These are phyloP conservation scores for Rhizomucor pusillus DNA, from an alignment of 371 early-diverging fungal genomes.

Conservation along the genomic window DNA sequence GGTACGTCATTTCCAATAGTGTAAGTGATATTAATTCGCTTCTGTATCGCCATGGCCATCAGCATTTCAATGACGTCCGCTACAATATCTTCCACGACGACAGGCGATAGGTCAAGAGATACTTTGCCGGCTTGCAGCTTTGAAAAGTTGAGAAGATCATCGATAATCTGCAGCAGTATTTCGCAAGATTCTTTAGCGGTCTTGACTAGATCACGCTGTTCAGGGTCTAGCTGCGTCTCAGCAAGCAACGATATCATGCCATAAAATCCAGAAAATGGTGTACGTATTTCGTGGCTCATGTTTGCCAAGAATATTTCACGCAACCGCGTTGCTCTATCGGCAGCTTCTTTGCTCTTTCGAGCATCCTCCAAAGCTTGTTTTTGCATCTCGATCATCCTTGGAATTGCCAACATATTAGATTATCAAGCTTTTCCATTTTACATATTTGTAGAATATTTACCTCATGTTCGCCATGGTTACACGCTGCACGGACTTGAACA, in stretches of 20 bases:
- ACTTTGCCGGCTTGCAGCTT: conserved; percentile 63
- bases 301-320: conserved; percentile 56
- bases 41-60: conserved; percentile 50
- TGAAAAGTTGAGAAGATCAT: conserved; percentile 61
- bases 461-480: conserved; percentile 35
- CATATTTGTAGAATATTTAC: conserved; percentile 13
- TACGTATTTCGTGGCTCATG: conserved; percentile 54
- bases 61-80: conserved; percentile 54
- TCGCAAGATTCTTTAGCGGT: conserved; percentile 58
- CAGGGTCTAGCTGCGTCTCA: conserved; percentile 46
- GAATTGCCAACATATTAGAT: too few species aligned
- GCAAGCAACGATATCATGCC: conserved; percentile 56
- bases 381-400: conserved; percentile 39
- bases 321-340: conserved; percentile 33
- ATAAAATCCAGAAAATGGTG: conserved; percentile 57
- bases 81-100: conserved; percentile 50
- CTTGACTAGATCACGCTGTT: conserved; percentile 56
- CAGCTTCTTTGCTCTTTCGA: conserved; percentile 42
- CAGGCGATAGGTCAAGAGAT: conserved; percentile 41
- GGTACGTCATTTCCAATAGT: conserved; percentile 32
- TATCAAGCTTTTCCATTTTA: too few species aligned
- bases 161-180: conserved; percentile 55
- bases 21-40: conserved; percentile 46
- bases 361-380: conserved; percentile 43
- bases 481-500: conserved; percentile 46